Percentiles rank a stretch among this genome's conserved stretches.
phyloP scores from a whole-genome alignment of 1,139 yeast genomes.

The Arxiozyma telluris region DNA sequence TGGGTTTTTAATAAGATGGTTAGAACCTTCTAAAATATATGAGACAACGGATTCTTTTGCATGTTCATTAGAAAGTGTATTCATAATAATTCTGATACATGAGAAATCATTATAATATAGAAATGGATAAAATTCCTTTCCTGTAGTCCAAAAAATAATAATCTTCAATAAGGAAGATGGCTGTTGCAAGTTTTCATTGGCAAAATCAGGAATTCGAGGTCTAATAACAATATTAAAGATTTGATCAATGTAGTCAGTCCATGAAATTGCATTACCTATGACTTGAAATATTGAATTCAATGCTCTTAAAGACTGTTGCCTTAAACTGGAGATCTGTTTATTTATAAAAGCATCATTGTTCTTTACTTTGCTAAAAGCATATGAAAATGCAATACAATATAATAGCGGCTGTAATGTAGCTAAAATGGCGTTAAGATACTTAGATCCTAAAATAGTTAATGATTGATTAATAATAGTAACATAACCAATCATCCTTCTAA shows the following conservation, averaged over 20 bases:
- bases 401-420: conserved; percentile 53
- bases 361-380: conserved; percentile 34
- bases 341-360: conserved; percentile 27
- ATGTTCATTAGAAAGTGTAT: conserved; percentile 43
- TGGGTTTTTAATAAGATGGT: conserved; percentile 37
- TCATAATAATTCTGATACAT: conserved; percentile 48
- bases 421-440: conserved; percentile 42
- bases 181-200: conserved; percentile 70
- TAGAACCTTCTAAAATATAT: conserved; percentile 49
- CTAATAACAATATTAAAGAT: conserved; percentile 49
- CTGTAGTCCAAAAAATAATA: conserved; percentile 56
- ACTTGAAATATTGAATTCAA: conserved; percentile 42
- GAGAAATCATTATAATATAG: conserved; percentile 49
- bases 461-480: conserved; percentile 59
- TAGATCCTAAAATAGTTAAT: conserved; percentile 53
- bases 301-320: conserved; percentile 56
- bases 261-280: conserved; percentile 41
- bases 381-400: conserved; percentile 50
- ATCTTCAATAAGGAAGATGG: conserved; percentile 69
- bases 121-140: conserved; percentile 42
- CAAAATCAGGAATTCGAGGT: conserved; percentile 61
- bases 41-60: conserved; percentile 62
- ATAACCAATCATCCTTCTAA: conserved; percentile 62
- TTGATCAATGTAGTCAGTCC: conserved; percentile 47
- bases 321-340: conserved; percentile 44